Base-by-base conservation (phyloP, 2,329 filamentous ascomycete species). In the Diaporthe batatas region DNA sequence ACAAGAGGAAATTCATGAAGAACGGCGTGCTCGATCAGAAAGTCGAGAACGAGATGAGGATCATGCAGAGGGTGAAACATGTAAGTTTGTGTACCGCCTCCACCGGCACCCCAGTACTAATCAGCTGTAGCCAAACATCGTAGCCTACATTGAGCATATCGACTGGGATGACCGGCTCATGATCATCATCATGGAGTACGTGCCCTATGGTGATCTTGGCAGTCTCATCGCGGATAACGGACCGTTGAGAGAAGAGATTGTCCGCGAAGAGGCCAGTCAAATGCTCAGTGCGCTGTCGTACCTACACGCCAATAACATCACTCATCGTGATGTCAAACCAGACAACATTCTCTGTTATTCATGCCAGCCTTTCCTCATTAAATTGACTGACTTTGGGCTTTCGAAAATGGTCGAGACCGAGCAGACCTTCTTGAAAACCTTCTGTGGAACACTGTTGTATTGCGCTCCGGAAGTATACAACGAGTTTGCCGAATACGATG, bases 271-370 rank as follows among this genome's bases (percentile, higher is more conserved):
- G 81, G 90, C 95, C 1, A 81, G 84, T 25, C 94, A 97, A 80
- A 89, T 98, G 47, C 84, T 98, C 55, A 90, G 92, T 76, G 96
- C 96, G 2, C 85, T 99, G 68, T 91, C 91, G 39, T 98, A 99
- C 80, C 86, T 99, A 11, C 96, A 99, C 81, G 86, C 88, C 69
- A 92, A 93, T 78, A 94, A 93, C 79, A 98, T 99, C 77, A 98
- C 96, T 0, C 96, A 99, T 83, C 93, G 96, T n/a, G 96, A 99
- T 81, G 95, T 99, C 79, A 99, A 99, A 80, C 96, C 96, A 0
- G 96, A 99, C 85, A 99, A 99, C 79, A 98, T 99, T 74, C 87
- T 99, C 53, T 93, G 98, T 76, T 87, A 91, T 14, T 92, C 91
- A 0, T 81, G 90, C 12, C 86, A 92, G 7, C 95, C 95, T 0